A percentile compares a stretch with the other conserved stretches of the same genome.
phyloP scores from a whole-genome alignment of 2,329 filamentous ascomycete species.

The Akanthomyces lecanii region DNA sequence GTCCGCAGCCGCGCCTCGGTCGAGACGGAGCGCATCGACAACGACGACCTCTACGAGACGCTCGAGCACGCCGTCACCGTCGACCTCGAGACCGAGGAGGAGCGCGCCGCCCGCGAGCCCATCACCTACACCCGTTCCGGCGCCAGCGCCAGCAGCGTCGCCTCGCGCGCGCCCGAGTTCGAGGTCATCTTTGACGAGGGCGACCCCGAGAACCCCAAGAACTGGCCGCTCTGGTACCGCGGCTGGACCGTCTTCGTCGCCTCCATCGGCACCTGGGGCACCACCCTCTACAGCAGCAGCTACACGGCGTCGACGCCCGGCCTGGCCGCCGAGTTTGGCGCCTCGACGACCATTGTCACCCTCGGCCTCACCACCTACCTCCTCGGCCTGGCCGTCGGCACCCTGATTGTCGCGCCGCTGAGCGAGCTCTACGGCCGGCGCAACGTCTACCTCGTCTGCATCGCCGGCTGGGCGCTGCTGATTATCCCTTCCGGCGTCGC shows the following conservation, averaged over 20 bases:
- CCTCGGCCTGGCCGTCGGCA: constrained; percentile 67
- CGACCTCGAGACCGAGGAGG: constrained; percentile 34
- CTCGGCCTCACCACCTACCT: constrained; percentile 77
- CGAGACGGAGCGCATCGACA: constrained; percentile 18
- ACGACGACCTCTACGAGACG: constrained; percentile 27
- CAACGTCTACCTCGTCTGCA: constrained; percentile 64
- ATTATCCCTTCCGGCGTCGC: constrained; percentile 70
- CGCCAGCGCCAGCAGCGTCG: constrained; percentile 36
- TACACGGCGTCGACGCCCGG: constrained; percentile 71
- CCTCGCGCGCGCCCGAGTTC: constrained; percentile 53
- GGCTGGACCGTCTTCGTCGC: constrained; percentile 41
- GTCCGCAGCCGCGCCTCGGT: constrained; percentile 12
- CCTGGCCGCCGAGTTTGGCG: constrained; percentile 62
- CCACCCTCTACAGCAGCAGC: constrained; percentile 71
- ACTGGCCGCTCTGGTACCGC: constrained; percentile 57
- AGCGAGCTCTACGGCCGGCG: constrained; percentile 66
- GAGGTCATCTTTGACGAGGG: constrained; percentile 68
- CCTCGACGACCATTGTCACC: constrained; percentile 58
- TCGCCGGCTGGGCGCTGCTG: constrained; percentile 61
- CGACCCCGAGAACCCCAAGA: constrained; percentile 61
- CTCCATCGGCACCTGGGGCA: constrained; percentile 44
- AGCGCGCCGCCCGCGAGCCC: constrained; percentile 41
- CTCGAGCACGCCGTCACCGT: constrained; percentile 32
- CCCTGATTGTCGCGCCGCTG: constrained; percentile 68
- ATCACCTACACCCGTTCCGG: constrained; percentile 40